phyloP scores from a whole-genome alignment of 345 rosid genomes.

The Pugionium cornutum region DNA sequence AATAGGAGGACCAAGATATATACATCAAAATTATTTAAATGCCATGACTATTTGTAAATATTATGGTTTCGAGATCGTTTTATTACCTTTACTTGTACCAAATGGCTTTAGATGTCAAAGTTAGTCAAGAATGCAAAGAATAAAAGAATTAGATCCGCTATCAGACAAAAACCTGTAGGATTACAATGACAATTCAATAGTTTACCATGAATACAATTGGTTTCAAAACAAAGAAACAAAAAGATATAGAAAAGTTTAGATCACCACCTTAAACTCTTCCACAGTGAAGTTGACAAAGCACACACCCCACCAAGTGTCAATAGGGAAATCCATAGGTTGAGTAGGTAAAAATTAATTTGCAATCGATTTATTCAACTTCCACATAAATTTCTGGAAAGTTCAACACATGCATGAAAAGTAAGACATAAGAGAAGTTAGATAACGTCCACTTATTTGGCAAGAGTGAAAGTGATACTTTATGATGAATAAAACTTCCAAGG shows the following conservation, averaged over 20 bases:
- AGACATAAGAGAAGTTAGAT: constrained; percentile 31
- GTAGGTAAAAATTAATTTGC: constrained; percentile 92
- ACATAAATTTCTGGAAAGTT: constrained; percentile 93
- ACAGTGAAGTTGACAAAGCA: constrained; percentile 95
- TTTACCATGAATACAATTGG: constrained; percentile 1
- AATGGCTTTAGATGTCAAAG: too few species aligned
- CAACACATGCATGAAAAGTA: constrained; percentile 45
- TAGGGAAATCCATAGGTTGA: constrained; percentile 81
- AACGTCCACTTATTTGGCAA: not conserved
- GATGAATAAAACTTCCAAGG: not conserved
- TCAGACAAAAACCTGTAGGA: constrained; percentile 27
- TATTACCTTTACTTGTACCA: too few species aligned
- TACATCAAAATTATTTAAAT: too few species aligned
- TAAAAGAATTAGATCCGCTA: constrained; percentile 32
- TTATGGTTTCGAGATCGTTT: too few species aligned
- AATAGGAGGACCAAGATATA: too few species aligned
- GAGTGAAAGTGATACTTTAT: not conserved
- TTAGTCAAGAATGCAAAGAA: constrained; percentile 25
- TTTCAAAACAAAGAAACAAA: constrained; percentile 13
- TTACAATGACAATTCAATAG: constrained; percentile 13
- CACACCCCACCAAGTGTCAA: constrained; percentile 99
- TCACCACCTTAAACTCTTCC: constrained; percentile 90
- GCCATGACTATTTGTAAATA: too few species aligned
- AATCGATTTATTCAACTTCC: constrained; percentile 98
- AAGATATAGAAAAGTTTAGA: constrained; percentile 27